Percentiles rank a stretch among this genome's conserved stretches.
These are phyloP conservation scores for Pseudognaphalium luteoalbum DNA, from an alignment of 129 eudicot genomes.

Conservation along the genomic window DNA sequence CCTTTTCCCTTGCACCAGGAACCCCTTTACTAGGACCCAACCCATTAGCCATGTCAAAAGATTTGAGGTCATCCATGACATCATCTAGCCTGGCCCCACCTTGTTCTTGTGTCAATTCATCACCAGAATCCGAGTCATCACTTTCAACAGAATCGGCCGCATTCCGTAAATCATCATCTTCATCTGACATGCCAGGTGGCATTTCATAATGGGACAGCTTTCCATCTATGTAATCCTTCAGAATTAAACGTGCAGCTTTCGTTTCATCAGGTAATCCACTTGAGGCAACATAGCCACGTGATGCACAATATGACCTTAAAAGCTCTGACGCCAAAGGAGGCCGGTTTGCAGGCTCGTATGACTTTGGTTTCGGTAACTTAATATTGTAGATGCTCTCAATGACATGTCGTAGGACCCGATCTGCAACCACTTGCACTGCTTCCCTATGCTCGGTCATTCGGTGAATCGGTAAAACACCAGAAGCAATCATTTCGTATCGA, in stretches of 20 bases:
- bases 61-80: slow-evolving; percentile 60
- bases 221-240: slow-evolving; percentile 90
- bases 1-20: slow-evolving; percentile 41
- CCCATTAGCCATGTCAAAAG: slow-evolving; percentile 74
- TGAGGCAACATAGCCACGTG: slow-evolving; percentile 90
- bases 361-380: slow-evolving; percentile 74
- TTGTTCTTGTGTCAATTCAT: slow-evolving; percentile 22
- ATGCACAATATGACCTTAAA: slow-evolving; percentile 78
- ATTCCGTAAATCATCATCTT: slow-evolving; percentile 26
- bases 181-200: slow-evolving; percentile 68
- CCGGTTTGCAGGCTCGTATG: slow-evolving; percentile 75
- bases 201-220: slow-evolving; percentile 74
- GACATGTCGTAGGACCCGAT: slow-evolving; percentile 60
- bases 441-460: slow-evolving; percentile 88
- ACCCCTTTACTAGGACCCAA: slow-evolving; percentile 36
- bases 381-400: slow-evolving; percentile 71
- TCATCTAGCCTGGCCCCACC: slow-evolving; percentile 47
- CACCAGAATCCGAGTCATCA: slow-evolving; percentile 35
- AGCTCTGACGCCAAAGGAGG: slow-evolving; percentile 78
- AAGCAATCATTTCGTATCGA: slow-evolving; percentile 93
- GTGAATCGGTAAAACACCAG: slow-evolving; percentile 86
- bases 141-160: neutral
- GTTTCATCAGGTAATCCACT: slow-evolving; percentile 95
- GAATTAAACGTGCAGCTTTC: slow-evolving; percentile 68
- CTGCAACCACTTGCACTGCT: slow-evolving; percentile 85